Base-by-base conservation (phyloP, 2,329 filamentous ascomycete species). In the Xylaria sp. region DNA sequence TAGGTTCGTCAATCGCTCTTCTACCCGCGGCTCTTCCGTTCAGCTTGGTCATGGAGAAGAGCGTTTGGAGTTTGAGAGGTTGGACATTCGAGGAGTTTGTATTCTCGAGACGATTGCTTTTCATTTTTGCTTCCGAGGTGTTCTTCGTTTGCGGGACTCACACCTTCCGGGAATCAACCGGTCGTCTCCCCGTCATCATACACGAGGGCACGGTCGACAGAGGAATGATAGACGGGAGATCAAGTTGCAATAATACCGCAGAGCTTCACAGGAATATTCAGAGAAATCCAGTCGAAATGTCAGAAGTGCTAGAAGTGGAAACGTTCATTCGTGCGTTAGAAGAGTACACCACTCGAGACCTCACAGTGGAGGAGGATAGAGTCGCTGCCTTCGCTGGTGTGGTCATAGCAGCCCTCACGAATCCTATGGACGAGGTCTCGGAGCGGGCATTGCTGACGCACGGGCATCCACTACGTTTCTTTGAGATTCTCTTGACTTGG, bases 41-140 rank as follows among this genome's bases (percentile, higher is more conserved):
- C 4, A 4, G 47, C 1, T 0, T 2, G 1, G 47, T 55, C 3
- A 7, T 65, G 9, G 17, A 50, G 1, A 1, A 24, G 0, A 50
- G n/a, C 4, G 4, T 51, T 1, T 66, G 64, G 64, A 19, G 30
- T n/a, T 4, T 4, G 24, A 56, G 64, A 8, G 64, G 64, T 34
- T 66, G 64, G 64, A 66, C 64, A 9, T 66, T 61, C 8, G 24
- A 66, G 4, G 64, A 66, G 19, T 27, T 57, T 19, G 58, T 66
- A 12, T 66, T 61, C 8, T 66, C 64, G 24, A 56, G 58, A 32
- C 58, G 64, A 7, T 21, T 66, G 21, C 58, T 66, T 12, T 66
- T 57, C 21, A 3, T 66, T 1, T 19, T 66, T 5, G 6, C 5
- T 34, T 56, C 64, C 1, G 64, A 66, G 9, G n/a, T 57, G 7